Conservation (phyloP, 225 moss, liverwort and hornwort genomes). For the Polytrichum commune region DNA sequence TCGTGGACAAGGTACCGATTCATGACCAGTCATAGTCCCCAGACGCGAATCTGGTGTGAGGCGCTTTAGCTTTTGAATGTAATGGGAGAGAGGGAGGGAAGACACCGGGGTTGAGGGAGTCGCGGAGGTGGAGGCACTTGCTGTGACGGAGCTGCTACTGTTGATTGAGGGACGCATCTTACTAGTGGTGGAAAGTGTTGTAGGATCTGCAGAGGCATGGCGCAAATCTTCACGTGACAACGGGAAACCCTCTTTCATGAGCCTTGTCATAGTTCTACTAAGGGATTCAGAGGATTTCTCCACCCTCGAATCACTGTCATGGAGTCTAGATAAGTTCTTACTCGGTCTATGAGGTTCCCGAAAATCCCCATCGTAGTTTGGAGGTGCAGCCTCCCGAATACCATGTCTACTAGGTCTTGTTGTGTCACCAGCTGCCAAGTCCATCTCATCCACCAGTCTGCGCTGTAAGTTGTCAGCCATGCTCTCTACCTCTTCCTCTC, state of each 20-base stretch:
- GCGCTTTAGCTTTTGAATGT: slow-evolving; percentile 84
- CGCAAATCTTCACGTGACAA: background rate
- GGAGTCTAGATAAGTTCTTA: background rate
- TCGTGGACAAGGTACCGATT: background rate
- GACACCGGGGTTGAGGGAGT: slow-evolving; percentile 61
- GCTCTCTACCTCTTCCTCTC: slow-evolving; percentile 48
- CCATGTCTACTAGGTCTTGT: background rate
- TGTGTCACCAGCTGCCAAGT: slow-evolving; percentile 21
- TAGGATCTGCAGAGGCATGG: background rate
- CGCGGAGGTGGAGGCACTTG: slow-evolving; percentile 62
- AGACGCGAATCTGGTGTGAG: slow-evolving; percentile 77
- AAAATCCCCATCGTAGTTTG: background rate
- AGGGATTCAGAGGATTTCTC: slow-evolving; percentile 25
- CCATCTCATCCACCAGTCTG: slow-evolving; percentile 36
- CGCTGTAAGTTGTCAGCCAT: slow-evolving; percentile 34
- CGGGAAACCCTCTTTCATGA: slow-evolving; percentile 14
- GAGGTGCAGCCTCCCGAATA: background rate
- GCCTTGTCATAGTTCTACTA: slow-evolving; percentile 36
- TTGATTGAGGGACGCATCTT: background rate
- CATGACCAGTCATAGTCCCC: slow-evolving; percentile 3
- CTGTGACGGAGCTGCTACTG: slow-evolving; percentile 39
- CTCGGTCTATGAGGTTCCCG: background rate
- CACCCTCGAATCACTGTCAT: background rate
- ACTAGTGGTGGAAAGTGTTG: background rate
- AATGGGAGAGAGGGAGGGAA: slow-evolving; percentile 85